Evolutionary conservation across 345 rosid species (phyloP).

Genomic region (Conringia planisiliqua): DNA sequence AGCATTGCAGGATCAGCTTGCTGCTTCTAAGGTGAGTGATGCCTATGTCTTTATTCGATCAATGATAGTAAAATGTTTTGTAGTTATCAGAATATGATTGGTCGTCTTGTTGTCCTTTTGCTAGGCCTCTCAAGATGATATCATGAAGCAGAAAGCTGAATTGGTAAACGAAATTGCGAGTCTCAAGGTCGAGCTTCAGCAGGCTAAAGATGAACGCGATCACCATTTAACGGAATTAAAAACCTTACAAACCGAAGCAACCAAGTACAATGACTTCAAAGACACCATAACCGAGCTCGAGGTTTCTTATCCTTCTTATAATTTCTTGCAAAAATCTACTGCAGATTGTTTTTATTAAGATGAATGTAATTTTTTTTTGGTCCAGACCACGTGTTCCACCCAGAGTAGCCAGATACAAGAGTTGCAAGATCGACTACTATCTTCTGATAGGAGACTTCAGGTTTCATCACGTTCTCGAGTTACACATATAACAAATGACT

Average conservation of each 20-base stretch:
- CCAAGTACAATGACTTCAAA: constrained; percentile 64
- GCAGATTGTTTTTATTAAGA: constrained; percentile 2
- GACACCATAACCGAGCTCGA: constrained; percentile 69
- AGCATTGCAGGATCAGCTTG: constrained; percentile 74
- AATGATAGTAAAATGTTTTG: not conserved
- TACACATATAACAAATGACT: not conserved
- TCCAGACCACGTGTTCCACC: constrained; percentile 62
- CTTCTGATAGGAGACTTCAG: constrained; percentile 67
- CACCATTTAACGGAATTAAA: constrained; percentile 49
- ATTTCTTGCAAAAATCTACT: not conserved
- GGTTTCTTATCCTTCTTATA: constrained; percentile 38
- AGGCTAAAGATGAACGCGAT: constrained; percentile 68
- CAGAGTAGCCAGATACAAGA: constrained; percentile 63
- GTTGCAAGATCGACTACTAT: constrained; percentile 61
- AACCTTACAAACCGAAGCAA: constrained; percentile 48
- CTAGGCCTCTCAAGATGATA: constrained; percentile 80
- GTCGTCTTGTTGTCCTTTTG: not conserved
- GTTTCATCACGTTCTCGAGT: constrained; percentile 32
- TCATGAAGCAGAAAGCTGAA: constrained; percentile 60
- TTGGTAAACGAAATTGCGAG: constrained; percentile 62
- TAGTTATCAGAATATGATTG: not conserved
- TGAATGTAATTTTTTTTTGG: constrained; percentile 20
- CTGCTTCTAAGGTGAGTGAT: constrained; percentile 61
- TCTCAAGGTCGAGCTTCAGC: constrained; percentile 66
- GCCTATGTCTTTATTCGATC: constrained; percentile 1